A percentile compares a stretch with the other conserved stretches of the same genome.
These are phyloP conservation scores for Colletotrichum falcatum DNA, from an alignment of 2,329 filamentous ascomycete species.

Conservation along the genomic window DNA sequence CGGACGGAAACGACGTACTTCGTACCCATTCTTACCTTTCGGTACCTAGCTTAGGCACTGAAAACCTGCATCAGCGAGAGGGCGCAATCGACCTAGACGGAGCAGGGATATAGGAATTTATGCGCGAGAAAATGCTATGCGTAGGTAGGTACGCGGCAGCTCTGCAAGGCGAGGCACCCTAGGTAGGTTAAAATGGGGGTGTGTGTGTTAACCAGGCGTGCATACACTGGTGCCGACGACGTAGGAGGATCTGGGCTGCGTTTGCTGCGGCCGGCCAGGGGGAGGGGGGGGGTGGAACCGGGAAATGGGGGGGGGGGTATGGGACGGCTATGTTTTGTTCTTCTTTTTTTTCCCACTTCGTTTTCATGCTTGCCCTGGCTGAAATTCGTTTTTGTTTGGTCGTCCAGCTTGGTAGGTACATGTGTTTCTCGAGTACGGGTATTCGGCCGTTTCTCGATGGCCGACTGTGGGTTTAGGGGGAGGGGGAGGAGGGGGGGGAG, in stretches of 20 bases:
- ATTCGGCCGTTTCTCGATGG: neutral
- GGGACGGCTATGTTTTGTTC: neutral
- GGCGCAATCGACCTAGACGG: neutral
- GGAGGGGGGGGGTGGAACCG: neutral
- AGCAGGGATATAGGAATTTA: neutral
- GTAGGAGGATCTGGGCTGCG: slow-evolving; percentile 16
- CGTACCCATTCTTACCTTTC: no score
- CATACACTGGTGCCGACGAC: neutral
- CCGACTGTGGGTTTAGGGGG: neutral
- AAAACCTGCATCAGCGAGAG: neutral
- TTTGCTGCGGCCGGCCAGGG: slow-evolving; percentile 24
- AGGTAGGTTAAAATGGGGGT: no score
- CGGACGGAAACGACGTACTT: slow-evolving; percentile 6
- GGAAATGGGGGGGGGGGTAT: neutral
- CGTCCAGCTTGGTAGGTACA: neutral
- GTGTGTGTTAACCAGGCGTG: no score
- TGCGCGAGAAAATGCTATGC: neutral
- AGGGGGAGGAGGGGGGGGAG: no score
- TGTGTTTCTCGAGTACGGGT: no score
- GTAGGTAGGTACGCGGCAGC: neutral
- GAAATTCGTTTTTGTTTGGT: neutral
- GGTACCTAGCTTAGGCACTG: neutral
- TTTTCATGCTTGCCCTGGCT: neutral
- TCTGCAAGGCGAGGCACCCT: no score
- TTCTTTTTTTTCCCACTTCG: no score